Base-by-base conservation (phyloP, 2,329 filamentous ascomycete species). In the Sporothrix brunneoviolacea region DNA sequence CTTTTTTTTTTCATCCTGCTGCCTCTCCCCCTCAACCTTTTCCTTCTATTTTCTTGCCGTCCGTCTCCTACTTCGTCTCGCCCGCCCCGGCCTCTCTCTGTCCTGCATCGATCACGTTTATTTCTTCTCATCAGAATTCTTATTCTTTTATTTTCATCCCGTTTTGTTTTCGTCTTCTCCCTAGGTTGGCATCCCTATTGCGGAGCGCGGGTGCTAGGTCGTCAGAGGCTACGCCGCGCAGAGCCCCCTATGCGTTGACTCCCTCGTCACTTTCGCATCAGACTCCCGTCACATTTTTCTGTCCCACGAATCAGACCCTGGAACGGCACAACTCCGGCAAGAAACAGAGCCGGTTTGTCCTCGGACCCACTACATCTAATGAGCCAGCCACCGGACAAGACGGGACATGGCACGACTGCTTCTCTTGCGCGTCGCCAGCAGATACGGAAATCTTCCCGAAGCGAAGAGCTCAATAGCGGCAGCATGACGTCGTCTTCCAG, bases 401-500 rank as follows among this genome's bases (percentile, higher is more conserved):
- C 43, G 24, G 43, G 50, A 24, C 32, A 51, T 51, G 43, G 43
- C 33, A 35, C n/a, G 28, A 27, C 38, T 16, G 35, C 32, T 10
- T 38, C 32, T 38, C 22, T 32, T 35, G 27, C 33, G 22, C 15
- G 15, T n/a, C 32, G 27, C 36, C 50, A 28, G 18, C 42, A 38
- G 2, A 21, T 37, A 8, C 52, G 9, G n/a, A 38, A 22, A 22
- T 36, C 15, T 8, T n/a, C 21, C 30, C 15, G 18, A 37, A 18
- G 22, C 28, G 8, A 13, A 40, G n/a, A n/a, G 10, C 24, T 13
- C 8, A 16, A 7, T 5, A 13, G 2, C 24, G 19, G 9, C 36
- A 50, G 9, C 19, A 45, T 43, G 40, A 13, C 51, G 6, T 28
- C 27, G 2, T 38, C 16, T 2, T 54, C 51, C 3, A 57, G 55